These are phyloP conservation scores for Calamus simplicifolius DNA, from an alignment of 176 grass and related monocot genomes.

Conservation along the genomic window DNA sequence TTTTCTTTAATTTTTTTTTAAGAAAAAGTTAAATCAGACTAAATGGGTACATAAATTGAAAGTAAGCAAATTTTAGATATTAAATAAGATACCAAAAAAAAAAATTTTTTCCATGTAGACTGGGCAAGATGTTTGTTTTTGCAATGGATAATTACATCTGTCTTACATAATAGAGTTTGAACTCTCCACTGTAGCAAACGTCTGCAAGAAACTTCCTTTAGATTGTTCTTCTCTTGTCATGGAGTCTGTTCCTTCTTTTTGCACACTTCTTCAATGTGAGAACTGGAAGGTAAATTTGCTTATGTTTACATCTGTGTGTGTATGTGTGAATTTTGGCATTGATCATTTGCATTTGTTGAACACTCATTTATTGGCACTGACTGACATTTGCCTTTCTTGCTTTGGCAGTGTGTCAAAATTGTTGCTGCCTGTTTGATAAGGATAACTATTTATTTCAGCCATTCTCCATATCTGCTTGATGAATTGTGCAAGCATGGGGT, in stretches of 20 bases:
- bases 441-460: conserved; percentile 51
- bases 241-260: conserved; percentile 51
- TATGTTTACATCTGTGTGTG: not conserved
- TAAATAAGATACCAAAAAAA: too few relatives aligned
- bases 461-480: conserved; percentile 63
- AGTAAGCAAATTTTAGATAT: too few relatives aligned
- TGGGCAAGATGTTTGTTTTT: too few relatives aligned
- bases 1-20: too few relatives aligned
- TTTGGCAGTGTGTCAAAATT: conserved; percentile 56
- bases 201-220: conserved; percentile 54
- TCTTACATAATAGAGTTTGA: conserved; percentile 42
- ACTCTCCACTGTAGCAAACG: conserved; percentile 60
- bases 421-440: conserved; percentile 63
- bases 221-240: conserved; percentile 61
- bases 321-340: too few relatives aligned
- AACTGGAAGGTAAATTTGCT: conserved; percentile 47
- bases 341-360: too few relatives aligned
- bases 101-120: too few relatives aligned
- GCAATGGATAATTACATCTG: too few relatives aligned
- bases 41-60: too few relatives aligned
- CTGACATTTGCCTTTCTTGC: conserved; percentile 1
- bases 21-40: too few relatives aligned
- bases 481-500: conserved; percentile 57
- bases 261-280: conserved; percentile 65
- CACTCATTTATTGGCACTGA: not conserved